Conservation (phyloP, 352 stramenopile species). For the Pythium coloratum region DNA sequence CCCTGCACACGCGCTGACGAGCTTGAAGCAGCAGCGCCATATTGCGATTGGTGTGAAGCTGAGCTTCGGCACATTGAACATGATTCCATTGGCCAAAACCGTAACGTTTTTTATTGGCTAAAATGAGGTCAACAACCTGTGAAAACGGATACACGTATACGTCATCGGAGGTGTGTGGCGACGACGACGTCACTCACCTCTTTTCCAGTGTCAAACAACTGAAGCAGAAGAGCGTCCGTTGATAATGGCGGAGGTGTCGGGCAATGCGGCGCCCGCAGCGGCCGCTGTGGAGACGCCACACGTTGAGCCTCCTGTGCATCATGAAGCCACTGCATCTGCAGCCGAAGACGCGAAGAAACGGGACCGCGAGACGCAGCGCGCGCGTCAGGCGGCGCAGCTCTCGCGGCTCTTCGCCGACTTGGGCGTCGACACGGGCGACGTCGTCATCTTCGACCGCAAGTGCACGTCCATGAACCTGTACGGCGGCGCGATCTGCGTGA, state of each 20-base stretch:
- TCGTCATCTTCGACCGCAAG: slow-evolving; percentile 81
- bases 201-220: not conserved
- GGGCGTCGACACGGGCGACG: slow-evolving; percentile 69
- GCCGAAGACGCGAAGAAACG: slow-evolving; percentile 1
- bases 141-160: slow-evolving; percentile 6
- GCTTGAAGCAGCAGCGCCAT: slow-evolving; percentile 6
- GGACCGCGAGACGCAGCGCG: slow-evolving; percentile 12
- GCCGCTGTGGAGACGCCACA: not conserved
- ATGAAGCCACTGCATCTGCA: not conserved
- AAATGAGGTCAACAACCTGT: slow-evolving; percentile 6
- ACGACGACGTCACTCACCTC: not conserved
- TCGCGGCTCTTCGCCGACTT: slow-evolving; percentile 47
- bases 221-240: not conserved
- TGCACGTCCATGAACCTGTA: slow-evolving; percentile 78
- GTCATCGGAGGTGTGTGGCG: not conserved
- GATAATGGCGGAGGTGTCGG: not conserved
- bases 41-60: not conserved
- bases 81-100: slow-evolving; percentile 5
- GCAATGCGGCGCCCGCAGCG: not conserved
- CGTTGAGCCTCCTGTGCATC: not conserved
- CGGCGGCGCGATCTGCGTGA: slow-evolving; percentile 72
- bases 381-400: slow-evolving; percentile 21
- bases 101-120: slow-evolving; percentile 6
- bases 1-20: not conserved
- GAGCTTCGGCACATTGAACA: not conserved